Percentiles rank a stretch among this genome's conserved stretches.
Evolutionary conservation across 108 stramenopile species (phyloP).

Genomic region (Fistulifera solaris): DNA sequence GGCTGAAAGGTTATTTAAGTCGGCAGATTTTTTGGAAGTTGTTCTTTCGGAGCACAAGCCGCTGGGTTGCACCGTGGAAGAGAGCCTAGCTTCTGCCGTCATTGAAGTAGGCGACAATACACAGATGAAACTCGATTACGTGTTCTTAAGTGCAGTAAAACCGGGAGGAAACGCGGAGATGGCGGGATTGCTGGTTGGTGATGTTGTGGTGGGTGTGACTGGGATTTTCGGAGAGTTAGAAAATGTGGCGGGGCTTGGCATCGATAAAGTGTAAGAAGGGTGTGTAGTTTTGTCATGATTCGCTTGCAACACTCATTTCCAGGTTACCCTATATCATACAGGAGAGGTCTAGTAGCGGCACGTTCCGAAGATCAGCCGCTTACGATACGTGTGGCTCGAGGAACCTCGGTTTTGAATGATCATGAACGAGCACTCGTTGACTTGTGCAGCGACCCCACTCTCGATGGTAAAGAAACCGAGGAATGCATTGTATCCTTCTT

Average conservation of each 20-base stretch:
- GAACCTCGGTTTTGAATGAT: conserved; percentile 44
- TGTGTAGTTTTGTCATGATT: neutral
- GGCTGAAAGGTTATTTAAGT: no score
- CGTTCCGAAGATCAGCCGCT: conserved; percentile 35
- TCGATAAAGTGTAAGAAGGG: conserved; percentile 46
- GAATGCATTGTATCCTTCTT: conserved; percentile 27
- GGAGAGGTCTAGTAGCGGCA: conserved; percentile 34
- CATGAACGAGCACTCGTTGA: conserved; percentile 65
- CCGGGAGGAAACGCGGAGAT: conserved; percentile 47
- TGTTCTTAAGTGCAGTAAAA: conserved; percentile 59
- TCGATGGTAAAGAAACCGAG: conserved; percentile 25
- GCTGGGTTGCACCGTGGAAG: conserved; percentile 69
- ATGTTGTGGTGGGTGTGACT: conserved; percentile 60
- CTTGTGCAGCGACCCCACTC: conserved; percentile 34
- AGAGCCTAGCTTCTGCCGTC: conserved; percentile 41
- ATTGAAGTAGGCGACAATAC: neutral
- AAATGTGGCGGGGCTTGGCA: conserved; percentile 26
- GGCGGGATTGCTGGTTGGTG: conserved; percentile 59
- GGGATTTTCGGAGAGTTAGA: conserved; percentile 45
- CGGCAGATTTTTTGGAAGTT: conserved; percentile 25
- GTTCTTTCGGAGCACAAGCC: conserved; percentile 44
- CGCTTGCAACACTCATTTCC: neutral
- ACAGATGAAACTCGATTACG: conserved; percentile 31
- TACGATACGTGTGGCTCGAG: conserved; percentile 31
- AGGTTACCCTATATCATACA: conserved; percentile 2